Base-by-base conservation (phyloP, 768 basidiomycete genomes). In the Leccinum ochraceum region DNA sequence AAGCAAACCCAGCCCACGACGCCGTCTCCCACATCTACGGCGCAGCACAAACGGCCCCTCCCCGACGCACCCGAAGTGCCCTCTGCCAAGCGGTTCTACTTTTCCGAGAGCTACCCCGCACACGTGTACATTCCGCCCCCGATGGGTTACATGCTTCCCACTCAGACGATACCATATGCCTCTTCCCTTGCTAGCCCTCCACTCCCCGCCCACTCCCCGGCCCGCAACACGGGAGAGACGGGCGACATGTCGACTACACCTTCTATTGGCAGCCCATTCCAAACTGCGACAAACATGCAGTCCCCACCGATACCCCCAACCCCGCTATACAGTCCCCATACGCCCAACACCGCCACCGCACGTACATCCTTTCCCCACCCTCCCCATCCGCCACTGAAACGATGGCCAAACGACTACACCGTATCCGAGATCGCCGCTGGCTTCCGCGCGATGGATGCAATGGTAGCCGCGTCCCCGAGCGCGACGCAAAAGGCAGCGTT, bases 371-470 rank as follows among this genome's bases (percentile, higher is more conserved):
- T 80, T 51, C 78, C 85, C 3, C 81, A 83, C 57, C 83, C 83
- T 64, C 80, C 85, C 0, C 85, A 86, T 63, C 84, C 86, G 2
- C 85, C 86, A 3, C 75, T 87, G 30, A 89, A 88, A 68, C 83
- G 86, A 14, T 90, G 88, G 88, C 88, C 88, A 37, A 88, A 89
- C 67, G 88, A 89, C 73, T 88, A 87, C 69, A 85, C 84, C 9
- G 88, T 90, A 22, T 80, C 79, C 54, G 87, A 89, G 69, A 77
- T 89, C 58, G 80, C 86, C 1, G 68, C 72, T 1, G 88, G 88
- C 2, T 88, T 90, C 70, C 79, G 77, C 39, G 73, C 81, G 44
- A 82, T 81, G 78, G 77, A 80, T 56, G 20, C 58, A n/a, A 63
- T 80, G 46, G 74, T 75, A 9, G 63, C 67, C 0, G 67, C 73